Evolutionary conservation across 352 stramenopile genomes (phyloP).

Genomic region (Aphanomyces cochlioides): DNA sequence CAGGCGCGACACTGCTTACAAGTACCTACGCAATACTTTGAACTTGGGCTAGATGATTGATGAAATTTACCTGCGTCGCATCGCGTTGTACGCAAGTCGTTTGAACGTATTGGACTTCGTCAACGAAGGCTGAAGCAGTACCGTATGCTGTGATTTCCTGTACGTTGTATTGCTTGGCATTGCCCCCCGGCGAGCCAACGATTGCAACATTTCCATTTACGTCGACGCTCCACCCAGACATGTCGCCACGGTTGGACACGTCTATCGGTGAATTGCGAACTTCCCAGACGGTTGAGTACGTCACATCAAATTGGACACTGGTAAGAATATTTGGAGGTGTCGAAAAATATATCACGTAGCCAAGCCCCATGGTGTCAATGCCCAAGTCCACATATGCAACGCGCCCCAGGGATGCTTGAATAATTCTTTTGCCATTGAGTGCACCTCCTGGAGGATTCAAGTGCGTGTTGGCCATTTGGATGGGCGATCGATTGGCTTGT

Average conservation of each 20-base stretch:
- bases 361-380: slow-evolving; percentile 64
- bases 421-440: slow-evolving; percentile 40
- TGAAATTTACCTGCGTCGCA: slow-evolving; percentile 27
- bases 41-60: neutral
- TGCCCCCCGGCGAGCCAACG: slow-evolving; percentile 56
- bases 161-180: slow-evolving; percentile 57
- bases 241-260: slow-evolving; percentile 45
- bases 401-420: slow-evolving; percentile 50
- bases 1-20: slow-evolving; percentile 57
- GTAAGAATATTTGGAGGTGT: slow-evolving; percentile 48
- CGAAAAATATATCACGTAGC: slow-evolving; percentile 62
- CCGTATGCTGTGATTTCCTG: slow-evolving; percentile 63
- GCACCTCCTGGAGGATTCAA: slow-evolving; percentile 66
- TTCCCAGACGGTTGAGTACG: slow-evolving; percentile 68
- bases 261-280: slow-evolving; percentile 52
- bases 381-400: slow-evolving; percentile 65
- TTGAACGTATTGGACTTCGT: slow-evolving; percentile 31
- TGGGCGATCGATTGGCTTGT: slow-evolving; percentile 34
- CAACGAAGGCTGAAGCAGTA: slow-evolving; percentile 34
- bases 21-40: slow-evolving; percentile 41
- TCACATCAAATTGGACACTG: slow-evolving; percentile 53
- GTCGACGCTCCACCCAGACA: slow-evolving; percentile 59
- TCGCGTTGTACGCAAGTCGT: slow-evolving; percentile 27
- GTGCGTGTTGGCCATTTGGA: slow-evolving; percentile 62
- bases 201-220: slow-evolving; percentile 65